Evolutionary conservation across 164 flowering plant genomes (phyloP).

Genomic region (Brasenia schreberi): DNA sequence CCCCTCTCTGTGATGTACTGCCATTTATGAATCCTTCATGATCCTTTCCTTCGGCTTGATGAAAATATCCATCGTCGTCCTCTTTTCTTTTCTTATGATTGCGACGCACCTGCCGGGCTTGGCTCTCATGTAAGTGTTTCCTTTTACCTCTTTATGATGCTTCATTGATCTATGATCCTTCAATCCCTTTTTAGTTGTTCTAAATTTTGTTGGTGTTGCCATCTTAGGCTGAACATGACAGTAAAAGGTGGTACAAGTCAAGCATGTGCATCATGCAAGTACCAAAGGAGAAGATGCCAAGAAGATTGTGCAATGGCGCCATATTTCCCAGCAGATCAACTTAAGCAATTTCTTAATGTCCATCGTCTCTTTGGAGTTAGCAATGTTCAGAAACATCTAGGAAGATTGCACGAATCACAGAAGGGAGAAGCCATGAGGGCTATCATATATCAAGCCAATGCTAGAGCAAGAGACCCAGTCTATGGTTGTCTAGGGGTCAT

Average conservation of each 20-base stretch:
- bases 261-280: conserved; percentile 67
- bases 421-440: conserved; percentile 26
- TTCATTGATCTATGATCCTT: not conserved
- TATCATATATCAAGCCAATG: conserved; percentile 25
- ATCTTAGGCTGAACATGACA: conserved; percentile 11
- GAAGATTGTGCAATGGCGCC: conserved; percentile 48
- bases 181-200: not conserved
- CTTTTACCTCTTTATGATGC: not conserved
- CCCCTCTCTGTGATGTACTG: not conserved
- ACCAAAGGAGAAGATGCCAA: conserved; percentile 43
- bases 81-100: not conserved
- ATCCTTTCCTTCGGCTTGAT: not conserved
- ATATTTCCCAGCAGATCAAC: conserved; percentile 38
- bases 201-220: not conserved
- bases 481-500: conserved; percentile 25
- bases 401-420: conserved; percentile 5
- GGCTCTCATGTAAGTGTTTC: not conserved
- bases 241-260: conserved; percentile 29
- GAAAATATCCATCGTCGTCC: not conserved
- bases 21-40: no score
- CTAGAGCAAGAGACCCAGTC: conserved; percentile 29
- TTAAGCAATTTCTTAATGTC: conserved; percentile 32
- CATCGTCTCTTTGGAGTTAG: conserved; percentile 48
- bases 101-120: not conserved
- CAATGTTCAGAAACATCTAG: conserved; percentile 32